Conservation (phyloP, 768 basidiomycete species). For the Phylloporus sp. region DNA sequence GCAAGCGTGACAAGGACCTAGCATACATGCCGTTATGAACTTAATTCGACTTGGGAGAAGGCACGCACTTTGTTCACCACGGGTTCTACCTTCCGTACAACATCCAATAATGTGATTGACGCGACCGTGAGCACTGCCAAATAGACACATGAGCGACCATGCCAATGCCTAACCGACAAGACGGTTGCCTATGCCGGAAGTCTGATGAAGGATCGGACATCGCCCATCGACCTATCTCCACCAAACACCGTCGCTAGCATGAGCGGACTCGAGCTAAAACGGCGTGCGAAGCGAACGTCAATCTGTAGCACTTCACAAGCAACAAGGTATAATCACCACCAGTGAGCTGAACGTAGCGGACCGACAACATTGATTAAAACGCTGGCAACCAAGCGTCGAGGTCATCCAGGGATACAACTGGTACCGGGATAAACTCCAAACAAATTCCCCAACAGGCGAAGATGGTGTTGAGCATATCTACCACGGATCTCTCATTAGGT, state of each 20-base stretch:
- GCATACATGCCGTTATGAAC: not conserved
- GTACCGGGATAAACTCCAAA: constrained; percentile 3
- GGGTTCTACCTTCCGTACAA: not conserved
- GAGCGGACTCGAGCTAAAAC: constrained; percentile 10
- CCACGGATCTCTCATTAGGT: not conserved
- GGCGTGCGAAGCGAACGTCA: not conserved
- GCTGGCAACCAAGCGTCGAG: not conserved
- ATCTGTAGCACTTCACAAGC: not conserved
- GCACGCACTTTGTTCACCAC: constrained; percentile 6
- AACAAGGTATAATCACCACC: constrained; percentile 4
- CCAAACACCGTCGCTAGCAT: constrained; percentile 2
- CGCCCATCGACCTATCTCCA: not conserved
- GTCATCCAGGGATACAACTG: not conserved
- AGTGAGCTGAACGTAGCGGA: constrained; percentile 6
- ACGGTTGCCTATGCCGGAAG: constrained; percentile 6
- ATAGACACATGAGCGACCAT: not conserved
- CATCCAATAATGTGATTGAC: not conserved
- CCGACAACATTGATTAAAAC: not conserved
- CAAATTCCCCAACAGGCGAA: constrained; percentile 11
- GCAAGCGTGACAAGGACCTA: constrained; percentile 8
- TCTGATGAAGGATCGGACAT: not conserved
- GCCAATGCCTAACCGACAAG: not conserved
- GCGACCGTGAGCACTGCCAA: constrained; percentile 3
- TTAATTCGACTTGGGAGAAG: not conserved
- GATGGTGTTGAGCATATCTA: constrained; percentile 12